phyloP scores from a whole-genome alignment of 164 flowering plant species.

The Vitis cinerea region DNA sequence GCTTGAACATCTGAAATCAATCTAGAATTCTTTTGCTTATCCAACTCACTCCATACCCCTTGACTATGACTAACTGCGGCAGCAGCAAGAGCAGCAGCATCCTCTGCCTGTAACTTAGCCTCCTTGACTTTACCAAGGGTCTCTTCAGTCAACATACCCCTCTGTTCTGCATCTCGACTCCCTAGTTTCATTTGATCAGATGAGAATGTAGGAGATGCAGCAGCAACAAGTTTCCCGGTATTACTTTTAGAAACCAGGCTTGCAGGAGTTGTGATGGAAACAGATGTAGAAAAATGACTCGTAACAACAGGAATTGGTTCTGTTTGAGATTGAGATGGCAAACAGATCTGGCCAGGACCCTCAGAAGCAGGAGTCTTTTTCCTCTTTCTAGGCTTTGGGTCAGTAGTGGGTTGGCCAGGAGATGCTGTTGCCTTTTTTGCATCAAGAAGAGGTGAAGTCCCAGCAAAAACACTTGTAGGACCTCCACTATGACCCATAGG shows the following conservation, averaged over 20 bases:
- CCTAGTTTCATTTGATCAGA: slow-evolving; percentile 24
- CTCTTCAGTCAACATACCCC: slow-evolving; percentile 45
- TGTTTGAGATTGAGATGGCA: slow-evolving; percentile 31
- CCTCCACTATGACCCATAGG: slow-evolving; percentile 31
- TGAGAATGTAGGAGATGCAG: slow-evolving; percentile 30
- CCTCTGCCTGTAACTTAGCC: slow-evolving; percentile 78
- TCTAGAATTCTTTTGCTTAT: slow-evolving; percentile 57
- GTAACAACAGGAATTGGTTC: slow-evolving; percentile 25
- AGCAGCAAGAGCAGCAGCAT: slow-evolving; percentile 70
- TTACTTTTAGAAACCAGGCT: slow-evolving; percentile 20
- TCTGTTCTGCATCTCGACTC: slow-evolving; percentile 30
- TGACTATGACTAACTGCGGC: slow-evolving; percentile 67
- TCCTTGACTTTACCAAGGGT: slow-evolving; percentile 53
- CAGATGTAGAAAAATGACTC: slow-evolving; percentile 32
- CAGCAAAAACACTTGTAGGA: slow-evolving; percentile 33
- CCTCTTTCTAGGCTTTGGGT: slow-evolving; percentile 66
- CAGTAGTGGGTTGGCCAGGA: slow-evolving; percentile 40
- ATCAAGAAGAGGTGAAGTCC: slow-evolving; percentile 38
- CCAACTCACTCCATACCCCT: slow-evolving; percentile 67
- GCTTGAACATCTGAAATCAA: slow-evolving; percentile 56
- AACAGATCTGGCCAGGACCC: slow-evolving; percentile 34
- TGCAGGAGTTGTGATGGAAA: slow-evolving; percentile 31
- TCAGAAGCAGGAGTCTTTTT: slow-evolving; percentile 50
- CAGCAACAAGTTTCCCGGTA: slow-evolving; percentile 17
- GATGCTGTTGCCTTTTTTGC: slow-evolving; percentile 25